A percentile compares a stretch with the other conserved stretches of the same genome.
phyloP scores from a whole-genome alignment of 345 rosid species.

The Raphanus sativus region DNA sequence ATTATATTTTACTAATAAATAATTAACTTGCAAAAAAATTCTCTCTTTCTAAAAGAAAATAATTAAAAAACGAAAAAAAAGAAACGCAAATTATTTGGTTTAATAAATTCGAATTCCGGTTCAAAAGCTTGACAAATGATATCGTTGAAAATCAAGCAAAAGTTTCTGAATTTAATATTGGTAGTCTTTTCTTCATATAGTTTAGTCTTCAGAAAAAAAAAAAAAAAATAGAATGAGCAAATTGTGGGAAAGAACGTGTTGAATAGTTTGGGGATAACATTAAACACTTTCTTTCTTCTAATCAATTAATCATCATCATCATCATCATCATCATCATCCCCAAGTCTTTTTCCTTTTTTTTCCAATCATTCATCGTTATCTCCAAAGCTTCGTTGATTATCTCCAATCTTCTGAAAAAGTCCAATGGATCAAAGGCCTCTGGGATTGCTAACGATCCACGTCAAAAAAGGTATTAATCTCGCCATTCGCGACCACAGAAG shows the following conservation, averaged over 20 bases:
- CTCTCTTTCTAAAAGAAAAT: not conserved
- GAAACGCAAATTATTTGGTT: not conserved
- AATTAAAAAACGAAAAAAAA: not conserved
- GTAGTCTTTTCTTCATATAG: not conserved
- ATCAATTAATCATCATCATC: not conserved
- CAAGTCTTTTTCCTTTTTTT: not conserved
- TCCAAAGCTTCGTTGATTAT: not conserved
- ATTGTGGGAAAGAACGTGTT: conserved; percentile 27
- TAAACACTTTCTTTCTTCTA: conserved; percentile 1
- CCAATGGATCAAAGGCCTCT: conserved; percentile 45
- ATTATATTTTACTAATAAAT: not conserved
- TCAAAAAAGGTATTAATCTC: conserved; percentile 49
- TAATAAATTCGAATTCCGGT: not conserved
- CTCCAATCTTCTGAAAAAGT: not conserved
- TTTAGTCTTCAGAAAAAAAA: not conserved
- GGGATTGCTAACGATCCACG: conserved; percentile 51
- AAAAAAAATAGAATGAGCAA: not conserved
- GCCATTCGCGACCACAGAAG: conserved; percentile 44
- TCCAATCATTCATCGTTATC: not conserved
- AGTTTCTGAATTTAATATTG: not conserved
- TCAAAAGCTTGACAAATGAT: not conserved
- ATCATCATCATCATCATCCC: not conserved
- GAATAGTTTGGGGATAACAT: conserved; percentile 16
- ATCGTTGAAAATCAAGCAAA: not conserved
- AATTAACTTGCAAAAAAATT: not conserved